Percentiles rank a stretch among this genome's conserved stretches.
These are phyloP conservation scores for Zygosaccharomyces gambellarensis DNA, from an alignment of 805 yeast species.

Conservation along the genomic window DNA sequence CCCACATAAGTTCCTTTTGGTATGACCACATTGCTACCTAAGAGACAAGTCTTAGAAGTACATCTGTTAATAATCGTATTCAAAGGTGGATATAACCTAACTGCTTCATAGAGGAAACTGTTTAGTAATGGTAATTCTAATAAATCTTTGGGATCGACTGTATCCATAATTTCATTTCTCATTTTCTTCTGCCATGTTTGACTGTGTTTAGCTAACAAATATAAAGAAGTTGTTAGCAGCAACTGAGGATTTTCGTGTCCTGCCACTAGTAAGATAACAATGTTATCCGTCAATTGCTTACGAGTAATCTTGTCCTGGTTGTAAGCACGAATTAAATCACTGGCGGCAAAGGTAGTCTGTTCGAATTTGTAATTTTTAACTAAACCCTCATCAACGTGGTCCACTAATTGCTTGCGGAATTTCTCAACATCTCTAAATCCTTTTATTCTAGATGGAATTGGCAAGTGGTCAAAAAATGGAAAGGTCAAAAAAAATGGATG, in stretches of 20 bases:
- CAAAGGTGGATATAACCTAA: conserved; percentile 52
- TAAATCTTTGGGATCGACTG: conserved; percentile 36
- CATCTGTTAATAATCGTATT: conserved; percentile 51
- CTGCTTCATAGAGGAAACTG: conserved; percentile 57
- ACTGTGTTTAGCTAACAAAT: conserved; percentile 41
- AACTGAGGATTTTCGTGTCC: conserved; percentile 63
- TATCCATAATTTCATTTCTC: conserved; percentile 40
- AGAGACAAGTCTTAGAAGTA: conserved; percentile 36
- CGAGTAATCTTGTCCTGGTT: conserved; percentile 37
- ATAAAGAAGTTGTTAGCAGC: conserved; percentile 44
- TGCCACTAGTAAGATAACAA: conserved; percentile 52
- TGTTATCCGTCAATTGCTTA: conserved; percentile 49
- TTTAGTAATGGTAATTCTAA: conserved; percentile 54
- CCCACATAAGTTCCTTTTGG: conserved; percentile 53
- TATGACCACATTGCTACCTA: conserved; percentile 42
- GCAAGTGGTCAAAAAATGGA: conserved; percentile 49
- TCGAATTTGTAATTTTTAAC: conserved; percentile 30
- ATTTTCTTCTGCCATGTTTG: conserved; percentile 43
- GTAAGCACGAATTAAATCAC: conserved; percentile 39
- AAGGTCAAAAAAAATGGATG: conserved; percentile 51
- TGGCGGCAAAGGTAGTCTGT: conserved; percentile 39
- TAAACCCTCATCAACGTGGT: conserved; percentile 34
- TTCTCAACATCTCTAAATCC: conserved; percentile 42
- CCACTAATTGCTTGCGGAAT: conserved; percentile 38
- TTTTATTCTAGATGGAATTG: conserved; percentile 42